Evolutionary conservation across 108 stramenopile species (phyloP).

Genomic region (Cyclotella cryptica): DNA sequence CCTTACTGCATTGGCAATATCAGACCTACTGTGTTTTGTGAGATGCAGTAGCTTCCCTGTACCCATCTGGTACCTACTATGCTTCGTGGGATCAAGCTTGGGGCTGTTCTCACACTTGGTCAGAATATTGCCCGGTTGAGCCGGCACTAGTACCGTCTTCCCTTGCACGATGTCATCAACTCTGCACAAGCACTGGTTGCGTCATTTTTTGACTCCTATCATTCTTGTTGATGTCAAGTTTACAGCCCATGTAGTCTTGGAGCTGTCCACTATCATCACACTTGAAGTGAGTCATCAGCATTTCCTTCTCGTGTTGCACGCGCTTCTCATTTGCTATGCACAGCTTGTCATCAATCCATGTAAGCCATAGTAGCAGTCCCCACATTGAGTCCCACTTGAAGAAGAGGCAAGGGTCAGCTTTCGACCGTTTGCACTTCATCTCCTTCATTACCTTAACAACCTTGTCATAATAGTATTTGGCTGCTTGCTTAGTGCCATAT

Average conservation of each 20-base stretch:
- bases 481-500: neutral
- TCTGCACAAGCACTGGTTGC: neutral
- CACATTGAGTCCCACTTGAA: neutral
- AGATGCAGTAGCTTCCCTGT: too few species aligned
- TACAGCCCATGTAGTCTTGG: neutral
- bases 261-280: neutral
- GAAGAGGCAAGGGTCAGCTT: neutral
- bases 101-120: too few species aligned
- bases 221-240: neutral
- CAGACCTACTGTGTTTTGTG: neutral
- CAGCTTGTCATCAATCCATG: neutral
- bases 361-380: neutral
- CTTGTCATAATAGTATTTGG: neutral
- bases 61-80: too few species aligned
- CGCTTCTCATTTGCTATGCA: neutral
- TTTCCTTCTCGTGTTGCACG: neutral
- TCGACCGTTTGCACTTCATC: neutral
- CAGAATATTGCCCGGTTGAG: neutral
- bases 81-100: too few species aligned
- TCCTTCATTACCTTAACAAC: neutral
- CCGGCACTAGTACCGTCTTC: neutral
- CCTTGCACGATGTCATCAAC: too few species aligned
- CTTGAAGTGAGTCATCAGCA: neutral
- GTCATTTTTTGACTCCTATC: neutral
- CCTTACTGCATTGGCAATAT: neutral